These are phyloP conservation scores for Vaucheria bursata DNA, from an alignment of 352 stramenopile species.

Conservation along the genomic window DNA sequence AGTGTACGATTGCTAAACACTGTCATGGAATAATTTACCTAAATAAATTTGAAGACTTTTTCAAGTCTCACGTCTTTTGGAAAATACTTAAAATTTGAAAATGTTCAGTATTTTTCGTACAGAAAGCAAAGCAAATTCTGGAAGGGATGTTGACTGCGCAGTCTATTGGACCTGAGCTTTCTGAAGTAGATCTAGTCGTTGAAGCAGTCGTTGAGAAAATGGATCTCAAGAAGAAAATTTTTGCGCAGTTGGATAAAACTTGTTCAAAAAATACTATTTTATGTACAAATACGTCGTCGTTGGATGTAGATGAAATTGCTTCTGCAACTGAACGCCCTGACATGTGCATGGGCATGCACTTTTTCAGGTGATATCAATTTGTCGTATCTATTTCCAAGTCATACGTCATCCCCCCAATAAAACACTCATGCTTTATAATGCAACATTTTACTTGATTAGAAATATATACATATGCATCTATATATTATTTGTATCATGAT, in stretches of 20 bases:
- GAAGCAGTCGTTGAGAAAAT: constrained; percentile 95
- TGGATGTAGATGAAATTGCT: constrained; percentile 69
- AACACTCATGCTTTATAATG: no score
- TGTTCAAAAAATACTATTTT: constrained; percentile 55
- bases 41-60: no score
- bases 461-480: no score
- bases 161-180: neutral
- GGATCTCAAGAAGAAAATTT: constrained; percentile 80
- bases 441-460: no score
- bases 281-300: constrained; percentile 67
- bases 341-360: constrained; percentile 68
- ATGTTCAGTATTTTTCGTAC: no score
- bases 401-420: no score
- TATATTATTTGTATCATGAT: no score
- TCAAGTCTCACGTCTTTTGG: no score
- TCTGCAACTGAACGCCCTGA: constrained; percentile 18
- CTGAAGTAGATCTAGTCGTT: constrained; percentile 74
- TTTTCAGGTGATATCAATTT: constrained; percentile 62
- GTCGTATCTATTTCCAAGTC: no score
- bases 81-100: no score
- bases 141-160: neutral
- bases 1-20: no score
- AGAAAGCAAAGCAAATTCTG: neutral
- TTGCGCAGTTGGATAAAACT: constrained; percentile 59
- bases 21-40: no score